Base-by-base conservation (phyloP, 192 early-diverging fungal genomes). In the Gaertneriomyces semiglobifer region DNA sequence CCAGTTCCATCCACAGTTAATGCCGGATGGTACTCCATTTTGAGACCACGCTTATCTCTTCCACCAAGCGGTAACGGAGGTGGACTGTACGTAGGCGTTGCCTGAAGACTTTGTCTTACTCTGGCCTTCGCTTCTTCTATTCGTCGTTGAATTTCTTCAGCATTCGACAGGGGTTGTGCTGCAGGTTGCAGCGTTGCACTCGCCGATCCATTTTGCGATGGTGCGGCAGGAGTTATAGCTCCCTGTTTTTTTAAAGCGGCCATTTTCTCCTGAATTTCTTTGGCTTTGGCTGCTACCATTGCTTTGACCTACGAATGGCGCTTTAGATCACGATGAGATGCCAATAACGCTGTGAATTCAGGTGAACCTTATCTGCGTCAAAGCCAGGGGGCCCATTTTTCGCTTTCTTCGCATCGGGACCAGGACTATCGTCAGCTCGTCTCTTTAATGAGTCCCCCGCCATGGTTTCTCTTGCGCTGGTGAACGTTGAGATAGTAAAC, bases 221-320 rank as follows among this genome's bases (percentile, higher is more conserved):
- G 53, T n/a, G 47, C 20, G 25, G 61, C 58, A 6, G 46, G 45
- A 33, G 69, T 68, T 50, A 55, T 47, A 10, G 58, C 53, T 43
- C 65, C 57, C 70, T 69, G 73, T 33, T 67, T 67, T 64, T 77
- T 80, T 71, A 86, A 71, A 19, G 64, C 74, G n/a, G 88, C 89
- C 60, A 91, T 74, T 48, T 83, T 84, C 5, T 86, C 81, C 43
- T 82, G 70, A 44, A 89, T 85, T 58, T 91, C 86, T 25, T 79
- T 79, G 20, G 82, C 70, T 77, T 87, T 88, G 44, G 77, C 60
- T 3, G 78, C 84, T 42, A 85, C 69, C 71, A 78, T 66, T 8
- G 73, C 78, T 45, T 72, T 72, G 43, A 80, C 75, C 81, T 83
- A 70, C 64, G 20, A n/a, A 19, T 40, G 19, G 54, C 25, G 4